These are phyloP conservation scores for Pseudonitzschia multiseries DNA, from an alignment of 108 stramenopile species.

Conservation along the genomic window DNA sequence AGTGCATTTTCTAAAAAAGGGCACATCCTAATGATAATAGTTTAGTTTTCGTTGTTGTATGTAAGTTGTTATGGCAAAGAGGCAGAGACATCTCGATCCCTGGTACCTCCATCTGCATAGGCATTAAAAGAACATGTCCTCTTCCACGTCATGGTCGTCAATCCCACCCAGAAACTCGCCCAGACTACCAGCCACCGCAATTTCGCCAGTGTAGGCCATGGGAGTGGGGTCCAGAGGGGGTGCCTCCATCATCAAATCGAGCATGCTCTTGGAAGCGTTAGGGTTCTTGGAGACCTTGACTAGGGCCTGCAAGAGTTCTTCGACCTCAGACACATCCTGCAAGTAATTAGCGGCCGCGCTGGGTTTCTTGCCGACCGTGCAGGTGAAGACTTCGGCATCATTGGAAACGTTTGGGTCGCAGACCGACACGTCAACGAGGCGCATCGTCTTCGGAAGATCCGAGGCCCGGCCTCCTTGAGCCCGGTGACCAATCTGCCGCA, in stretches of 20 bases:
- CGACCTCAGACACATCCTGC: constrained; percentile 90
- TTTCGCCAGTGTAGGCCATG: not conserved
- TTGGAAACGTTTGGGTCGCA: constrained; percentile 67
- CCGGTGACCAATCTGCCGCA: constrained; percentile 80
- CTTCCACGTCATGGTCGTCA: constrained; percentile 7
- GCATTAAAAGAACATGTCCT: constrained; percentile 7
- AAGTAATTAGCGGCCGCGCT: constrained; percentile 93
- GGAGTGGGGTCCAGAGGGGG: not conserved
- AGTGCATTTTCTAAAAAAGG: too few species aligned
- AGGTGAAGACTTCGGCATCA: constrained; percentile 78
- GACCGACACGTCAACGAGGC: constrained; percentile 75
- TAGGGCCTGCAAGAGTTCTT: constrained; percentile 85
- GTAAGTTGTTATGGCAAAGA: too few species aligned
- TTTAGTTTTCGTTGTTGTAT: too few species aligned
- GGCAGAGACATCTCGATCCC: too few species aligned
- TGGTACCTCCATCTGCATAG: too few species aligned
- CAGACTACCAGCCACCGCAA: not conserved
- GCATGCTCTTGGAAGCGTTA: constrained; percentile 13
- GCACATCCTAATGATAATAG: too few species aligned
- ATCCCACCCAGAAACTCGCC: constrained; percentile 15
- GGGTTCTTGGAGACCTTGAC: constrained; percentile 59
- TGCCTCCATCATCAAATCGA: constrained; percentile 10
- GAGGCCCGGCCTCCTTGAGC: constrained; percentile 44
- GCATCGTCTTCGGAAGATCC: constrained; percentile 67
- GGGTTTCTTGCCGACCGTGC: constrained; percentile 97